These are phyloP conservation scores for Xylaria flabelliformis DNA, from an alignment of 495 filamentous ascomycete genomes.

Conservation along the genomic window DNA sequence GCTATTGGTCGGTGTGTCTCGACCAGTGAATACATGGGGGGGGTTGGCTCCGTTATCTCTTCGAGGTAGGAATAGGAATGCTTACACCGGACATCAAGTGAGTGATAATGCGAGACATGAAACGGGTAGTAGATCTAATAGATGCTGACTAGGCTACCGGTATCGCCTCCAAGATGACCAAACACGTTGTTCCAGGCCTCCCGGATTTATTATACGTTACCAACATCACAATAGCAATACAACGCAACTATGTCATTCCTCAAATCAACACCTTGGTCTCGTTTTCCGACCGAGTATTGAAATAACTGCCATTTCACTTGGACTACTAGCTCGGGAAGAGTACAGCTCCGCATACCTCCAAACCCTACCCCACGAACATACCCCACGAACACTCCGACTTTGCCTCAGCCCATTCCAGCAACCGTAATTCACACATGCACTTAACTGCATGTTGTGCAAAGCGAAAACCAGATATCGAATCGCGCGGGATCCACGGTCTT, in stretches of 20 bases:
- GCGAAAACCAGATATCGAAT: not conserved
- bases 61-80: not conserved
- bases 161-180: not conserved
- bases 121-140: not conserved
- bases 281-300: not conserved
- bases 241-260: not conserved
- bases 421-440: not conserved
- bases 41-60: constrained; percentile 12
- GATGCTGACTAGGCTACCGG: not conserved
- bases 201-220: not conserved
- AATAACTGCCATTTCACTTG: not conserved
- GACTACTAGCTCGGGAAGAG: not conserved
- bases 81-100: not conserved
- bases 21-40: not conserved
- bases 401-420: not conserved
- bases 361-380: not conserved
- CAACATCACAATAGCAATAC: constrained; percentile 8
- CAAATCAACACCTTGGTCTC: not conserved
- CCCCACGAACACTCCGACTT: constrained; percentile 3
- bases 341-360: constrained; percentile 16
- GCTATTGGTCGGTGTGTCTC: constrained; percentile 5
- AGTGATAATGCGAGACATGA: not conserved
- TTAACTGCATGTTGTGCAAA: not conserved
- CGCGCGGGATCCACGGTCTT: not conserved
- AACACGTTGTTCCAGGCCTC: not conserved